Evolutionary conservation across 345 rosid genomes (phyloP), one percentile per base, ranked within the genome.

Genomic region (Lepidium aucheri): DNA sequence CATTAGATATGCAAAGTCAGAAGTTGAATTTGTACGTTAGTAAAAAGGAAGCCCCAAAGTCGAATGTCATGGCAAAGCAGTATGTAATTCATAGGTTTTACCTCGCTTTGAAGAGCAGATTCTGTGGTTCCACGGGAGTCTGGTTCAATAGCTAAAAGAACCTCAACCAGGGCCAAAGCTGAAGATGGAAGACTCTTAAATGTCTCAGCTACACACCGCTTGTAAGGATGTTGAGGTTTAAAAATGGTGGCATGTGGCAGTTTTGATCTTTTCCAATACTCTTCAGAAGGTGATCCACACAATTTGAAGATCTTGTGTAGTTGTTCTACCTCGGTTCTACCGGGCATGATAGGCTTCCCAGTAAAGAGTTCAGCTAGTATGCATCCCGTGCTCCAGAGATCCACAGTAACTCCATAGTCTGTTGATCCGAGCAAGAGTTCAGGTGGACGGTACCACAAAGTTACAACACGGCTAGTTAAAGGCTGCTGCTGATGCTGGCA

Each of bases 251-350:
- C 80, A 69, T 86, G 85, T 33, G 86, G 80, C 67, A 86, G 49
- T 62, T 79, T 83, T 11, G 86, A 83, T 66, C 54, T 79, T 71
- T 77, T 82, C 91, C 91, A 86, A 68, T 84, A 86, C 57, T 77
- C 91, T 55, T 84, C 88, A 33, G 85, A 80, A 60, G 91, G 91
- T 64, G 91, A 86, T 10, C 91, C 91, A 67, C 91, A 86, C 4
- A 86, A 85, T 68, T 86, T 86, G 62, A 86, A 86, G 63, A 86
- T 82, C 76, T 86, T 86, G 42, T 86, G 91, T 32, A 86, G 74
- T 60, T 86, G 91, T 58, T 86, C 91, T 14, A 86, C 91, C 84
- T 86, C 91, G 13, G 91, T 86, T 80, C 91, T 77, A 44, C 91
- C 88, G 1, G 88, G 84, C 88, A 86, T 79, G 42, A 86, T 84